phyloP scores from a whole-genome alignment of 257 asterid genomes.

The Solanum corneliomulleri region DNA sequence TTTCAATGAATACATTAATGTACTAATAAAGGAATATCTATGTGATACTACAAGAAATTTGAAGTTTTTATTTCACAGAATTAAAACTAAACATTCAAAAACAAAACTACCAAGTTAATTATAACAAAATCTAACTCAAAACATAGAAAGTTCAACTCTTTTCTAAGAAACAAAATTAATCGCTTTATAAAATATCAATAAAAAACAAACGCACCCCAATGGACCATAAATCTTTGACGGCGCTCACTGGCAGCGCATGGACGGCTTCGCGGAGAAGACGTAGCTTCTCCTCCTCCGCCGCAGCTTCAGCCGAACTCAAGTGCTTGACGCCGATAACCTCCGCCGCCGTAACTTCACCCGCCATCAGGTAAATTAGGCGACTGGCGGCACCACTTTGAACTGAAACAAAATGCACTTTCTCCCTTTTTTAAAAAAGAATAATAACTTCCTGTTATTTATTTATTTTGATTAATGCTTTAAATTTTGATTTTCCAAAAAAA shows the following conservation, averaged over 20 bases:
- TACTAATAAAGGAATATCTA: background rate
- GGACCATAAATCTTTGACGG: conserved; percentile 49
- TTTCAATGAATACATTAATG: background rate
- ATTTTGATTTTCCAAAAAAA: background rate
- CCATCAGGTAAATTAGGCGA: conserved; percentile 8
- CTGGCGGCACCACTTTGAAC: conserved; percentile 9
- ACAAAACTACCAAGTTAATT: background rate
- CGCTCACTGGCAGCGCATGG: conserved; percentile 37
- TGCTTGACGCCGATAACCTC: background rate
- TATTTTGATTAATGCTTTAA: background rate
- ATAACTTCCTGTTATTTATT: background rate
- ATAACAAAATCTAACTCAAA: background rate
- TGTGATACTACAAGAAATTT: background rate
- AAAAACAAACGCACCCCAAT: conserved; percentile 35
- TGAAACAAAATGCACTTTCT: background rate
- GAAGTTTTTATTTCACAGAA: background rate
- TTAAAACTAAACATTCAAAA: background rate
- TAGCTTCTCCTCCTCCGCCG: conserved; percentile 10
- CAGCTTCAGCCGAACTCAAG: conserved; percentile 5
- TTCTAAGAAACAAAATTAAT: background rate
- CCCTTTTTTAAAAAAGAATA: background rate
- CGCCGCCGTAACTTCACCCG: conserved; percentile 16
- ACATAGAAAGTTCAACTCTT: background rate
- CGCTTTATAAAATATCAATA: background rate
- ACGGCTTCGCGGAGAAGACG: conserved; percentile 29